Evolutionary conservation across 2,329 filamentous ascomycete genomes (phyloP), one percentile per base, ranked within the genome.

Genomic region (Diaporthe batatas): DNA sequence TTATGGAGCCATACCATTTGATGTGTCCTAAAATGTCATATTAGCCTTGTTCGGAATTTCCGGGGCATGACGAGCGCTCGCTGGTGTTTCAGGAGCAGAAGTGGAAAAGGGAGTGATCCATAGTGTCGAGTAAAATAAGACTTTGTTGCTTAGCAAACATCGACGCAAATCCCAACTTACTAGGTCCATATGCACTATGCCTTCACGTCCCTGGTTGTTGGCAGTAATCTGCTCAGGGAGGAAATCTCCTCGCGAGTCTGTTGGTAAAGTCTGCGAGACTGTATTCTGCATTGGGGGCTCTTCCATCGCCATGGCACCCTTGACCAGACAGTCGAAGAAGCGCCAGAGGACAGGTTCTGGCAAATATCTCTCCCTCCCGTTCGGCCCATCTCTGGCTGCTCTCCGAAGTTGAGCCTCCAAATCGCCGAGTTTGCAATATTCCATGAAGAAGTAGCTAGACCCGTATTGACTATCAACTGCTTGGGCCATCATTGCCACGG

Each of bases 291-390:
- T 21, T 1, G 77, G 72, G 18, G 76, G 77, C 6, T 73, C 69
- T 39, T 74, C 53, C 73, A 78, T 68, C 6, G 74, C 68, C 21
- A 75, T 54, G 49, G 73, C 75, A n/a, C 39, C 75, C 12, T 75
- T 67, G 18, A 73, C 73, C n/a, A 78, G 51, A 36, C 75, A 77
- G 32, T 62, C 51, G 12, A 77, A 65, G 54, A 76, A 68, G 2
- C 47, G 72, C 77, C 77, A 78, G n/a, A 75, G 72, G 10, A 54
- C 51, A 3, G 70, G 57, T 7, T 59, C 34, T 1, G 68, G 64
- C 2, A 75, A 39, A 11, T 25, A 51, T 8, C 47, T 42, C 16
- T 42, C 32, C 0, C 5, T 6, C 10, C 25, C 6, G 7, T 32
- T n/a, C n/a, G 55, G 34, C 14, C 47, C 21, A 16, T 39, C 8